Evolutionary conservation across 306 rosid genomes (phyloP), one percentile per base, ranked within the genome.

Genomic region (Dryas alaskensis): DNA sequence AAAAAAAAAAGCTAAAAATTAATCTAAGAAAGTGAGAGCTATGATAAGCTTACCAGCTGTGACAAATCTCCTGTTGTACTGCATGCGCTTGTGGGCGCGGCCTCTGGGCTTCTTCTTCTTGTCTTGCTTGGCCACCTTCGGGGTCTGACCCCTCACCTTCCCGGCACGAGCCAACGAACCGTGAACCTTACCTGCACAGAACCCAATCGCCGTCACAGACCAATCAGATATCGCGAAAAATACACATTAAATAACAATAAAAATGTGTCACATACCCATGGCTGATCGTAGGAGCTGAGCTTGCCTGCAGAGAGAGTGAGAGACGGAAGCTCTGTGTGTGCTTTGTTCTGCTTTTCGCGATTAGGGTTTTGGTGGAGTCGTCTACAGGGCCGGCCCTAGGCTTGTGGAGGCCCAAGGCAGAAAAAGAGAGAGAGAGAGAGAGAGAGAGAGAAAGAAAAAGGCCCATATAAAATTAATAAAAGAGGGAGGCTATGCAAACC

Each of bases 111-210:
- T 80, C 82, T 84, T 87, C 85, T 82, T 84, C 89, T 87, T 87
- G 70, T 87, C 91, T 43, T 84, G 88, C 82, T 87, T 87, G n/a
- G 91, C 87, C 16, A 87, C 88, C 84, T 87, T 87, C 0, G 89
- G 91, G 22, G 89, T 87, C 76, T 87, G 91, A 43, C 89, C 91
- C 45, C 91, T 82, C 64, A 87, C 91, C 81, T 87, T 87, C 2
- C 91, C 91, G 39, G 91, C 91, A 80, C 89, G 91, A 31, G 91
- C 91, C 79, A 87, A 53, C 6, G 91, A 87, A 54, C 89, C 91
- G 75, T 87, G 91, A 76, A 87, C 91, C 77, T 87, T 87, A 17
- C 91, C 91, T 87, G 87, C 62, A 72, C 16, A 57, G 9, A 49
- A 71, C 42, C 8, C 10, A 47, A 25, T 27, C 69, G 4, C 7